Conservation (phyloP, 805 yeast genomes). For the Yamadazyma akitaensis region DNA sequence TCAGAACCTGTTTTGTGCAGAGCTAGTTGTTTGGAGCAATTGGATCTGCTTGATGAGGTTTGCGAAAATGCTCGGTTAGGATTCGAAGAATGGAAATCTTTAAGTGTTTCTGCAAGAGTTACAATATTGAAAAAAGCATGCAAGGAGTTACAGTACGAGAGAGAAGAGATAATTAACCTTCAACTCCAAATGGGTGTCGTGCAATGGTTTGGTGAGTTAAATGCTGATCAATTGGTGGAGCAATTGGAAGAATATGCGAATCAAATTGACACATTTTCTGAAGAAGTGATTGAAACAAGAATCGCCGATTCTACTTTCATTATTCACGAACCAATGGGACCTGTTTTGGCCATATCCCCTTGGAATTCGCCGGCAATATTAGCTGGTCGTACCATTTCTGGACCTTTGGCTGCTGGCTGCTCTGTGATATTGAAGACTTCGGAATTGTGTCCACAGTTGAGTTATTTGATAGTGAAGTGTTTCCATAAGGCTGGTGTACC, state of each 20-base stretch:
- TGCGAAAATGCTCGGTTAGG: conserved; percentile 23
- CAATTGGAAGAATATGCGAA: conserved; percentile 28
- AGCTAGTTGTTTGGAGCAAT: conserved; percentile 4
- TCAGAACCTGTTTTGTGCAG: not conserved
- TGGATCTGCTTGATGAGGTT: conserved; percentile 11
- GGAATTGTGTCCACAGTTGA: conserved; percentile 34
- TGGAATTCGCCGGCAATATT: conserved; percentile 50
- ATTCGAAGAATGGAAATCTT: conserved; percentile 23
- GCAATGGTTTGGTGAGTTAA: conserved; percentile 33
- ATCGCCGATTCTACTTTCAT: conserved; percentile 24
- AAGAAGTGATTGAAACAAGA: conserved; percentile 10
- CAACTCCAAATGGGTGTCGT: conserved; percentile 36
- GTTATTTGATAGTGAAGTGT: conserved; percentile 30
- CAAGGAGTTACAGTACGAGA: conserved; percentile 13
- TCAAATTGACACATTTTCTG: conserved; percentile 19
- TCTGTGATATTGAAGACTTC: conserved; percentile 43
- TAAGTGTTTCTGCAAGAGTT: conserved; percentile 16
- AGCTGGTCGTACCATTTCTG: conserved; percentile 35
- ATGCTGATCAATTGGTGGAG: conserved; percentile 24
- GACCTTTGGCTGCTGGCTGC: conserved; percentile 49
- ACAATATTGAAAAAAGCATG: conserved; percentile 20
- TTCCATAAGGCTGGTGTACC: conserved; percentile 41
- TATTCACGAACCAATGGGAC: conserved; percentile 41
- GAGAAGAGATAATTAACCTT: conserved; percentile 11
- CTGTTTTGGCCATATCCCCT: conserved; percentile 44